Evolutionary conservation across 176 grass and related monocot species (phyloP).

Genomic region (Paspalum notatum): DNA sequence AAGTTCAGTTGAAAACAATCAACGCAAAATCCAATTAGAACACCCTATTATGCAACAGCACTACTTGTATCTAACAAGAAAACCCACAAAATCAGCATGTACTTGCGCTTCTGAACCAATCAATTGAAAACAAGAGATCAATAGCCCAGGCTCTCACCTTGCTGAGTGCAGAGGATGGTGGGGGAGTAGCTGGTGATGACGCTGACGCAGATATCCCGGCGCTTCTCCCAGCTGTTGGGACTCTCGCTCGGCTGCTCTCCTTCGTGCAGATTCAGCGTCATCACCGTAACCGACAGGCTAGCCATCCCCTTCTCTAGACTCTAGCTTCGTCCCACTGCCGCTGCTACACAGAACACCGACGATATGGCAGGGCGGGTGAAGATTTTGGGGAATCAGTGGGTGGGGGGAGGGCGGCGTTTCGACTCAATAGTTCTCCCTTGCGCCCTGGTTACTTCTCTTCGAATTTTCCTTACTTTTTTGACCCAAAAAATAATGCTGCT

Average conservation of each 20-base stretch:
- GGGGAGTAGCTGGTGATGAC: constrained; percentile 95
- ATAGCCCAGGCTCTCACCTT: constrained; percentile 54
- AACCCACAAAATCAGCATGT: constrained; percentile 29
- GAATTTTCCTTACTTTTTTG: too few species aligned
- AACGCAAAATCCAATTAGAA: too few species aligned
- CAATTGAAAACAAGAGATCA: background rate
- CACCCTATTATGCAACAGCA: background rate
- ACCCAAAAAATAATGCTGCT: too few species aligned
- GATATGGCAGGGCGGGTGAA: constrained; percentile 26
- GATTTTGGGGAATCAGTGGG: constrained; percentile 21
- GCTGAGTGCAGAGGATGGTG: constrained; percentile 92
- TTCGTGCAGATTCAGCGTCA: constrained; percentile 90
- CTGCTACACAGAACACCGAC: background rate
- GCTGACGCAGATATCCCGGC: constrained; percentile 90
- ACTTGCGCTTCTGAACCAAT: constrained; percentile 17
- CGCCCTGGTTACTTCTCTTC: too few species aligned
- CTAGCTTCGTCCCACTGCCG: constrained; percentile 11
- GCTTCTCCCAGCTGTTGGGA: constrained; percentile 87
- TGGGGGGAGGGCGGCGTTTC: too few species aligned
- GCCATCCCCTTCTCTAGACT: constrained; percentile 55
- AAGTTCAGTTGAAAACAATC: background rate
- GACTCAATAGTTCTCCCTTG: too few species aligned
- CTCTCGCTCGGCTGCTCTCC: constrained; percentile 77
- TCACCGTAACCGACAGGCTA: constrained; percentile 81
- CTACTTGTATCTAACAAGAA: constrained; percentile 13